Percentiles rank a stretch among this genome's conserved stretches.
Evolutionary conservation across 257 asterid genomes (phyloP).

Genomic region (Solanum verrucosum): DNA sequence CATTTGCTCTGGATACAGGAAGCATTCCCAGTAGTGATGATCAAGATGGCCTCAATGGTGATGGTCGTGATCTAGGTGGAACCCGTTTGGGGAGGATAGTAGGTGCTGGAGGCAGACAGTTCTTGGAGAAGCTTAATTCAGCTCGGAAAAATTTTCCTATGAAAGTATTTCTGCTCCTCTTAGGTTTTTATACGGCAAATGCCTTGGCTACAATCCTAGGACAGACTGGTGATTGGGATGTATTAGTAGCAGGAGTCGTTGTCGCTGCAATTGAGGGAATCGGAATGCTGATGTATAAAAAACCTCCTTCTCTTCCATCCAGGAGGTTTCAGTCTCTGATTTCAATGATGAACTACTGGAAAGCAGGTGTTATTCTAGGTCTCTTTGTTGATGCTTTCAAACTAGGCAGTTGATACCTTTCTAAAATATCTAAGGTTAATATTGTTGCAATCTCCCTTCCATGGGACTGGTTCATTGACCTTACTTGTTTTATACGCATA

Average conservation of each 20-base stretch:
- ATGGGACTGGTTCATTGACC: background rate
- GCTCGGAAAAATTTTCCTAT: slow-evolving; percentile 75
- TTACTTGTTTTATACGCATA: background rate
- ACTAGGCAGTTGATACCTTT: slow-evolving; percentile 62
- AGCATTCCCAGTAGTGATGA: slow-evolving; percentile 48
- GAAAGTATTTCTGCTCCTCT: slow-evolving; percentile 82
- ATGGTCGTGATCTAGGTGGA: slow-evolving; percentile 43
- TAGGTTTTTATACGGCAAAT: slow-evolving; percentile 94
- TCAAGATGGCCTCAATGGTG: slow-evolving; percentile 34
- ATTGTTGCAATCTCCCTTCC: background rate
- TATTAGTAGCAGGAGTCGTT: slow-evolving; percentile 80
- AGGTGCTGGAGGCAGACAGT: slow-evolving; percentile 68
- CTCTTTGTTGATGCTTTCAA: slow-evolving; percentile 97
- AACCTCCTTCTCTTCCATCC: slow-evolving; percentile 27
- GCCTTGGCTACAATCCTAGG: slow-evolving; percentile 92
- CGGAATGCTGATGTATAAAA: slow-evolving; percentile 91
- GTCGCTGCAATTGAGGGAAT: slow-evolving; percentile 97
- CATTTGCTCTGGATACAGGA: slow-evolving; percentile 65
- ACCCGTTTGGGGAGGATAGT: slow-evolving; percentile 94
- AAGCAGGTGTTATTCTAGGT: slow-evolving; percentile 96
- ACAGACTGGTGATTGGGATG: slow-evolving; percentile 99
- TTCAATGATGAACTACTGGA: slow-evolving; percentile 86
- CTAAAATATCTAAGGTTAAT: background rate
- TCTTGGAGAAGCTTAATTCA: slow-evolving; percentile 65
- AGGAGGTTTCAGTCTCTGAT: slow-evolving; percentile 65